Evolutionary conservation across 306 rosid genomes (phyloP), one percentile per base, ranked within the genome.

Genomic region (Chamaecrista fasciculata): DNA sequence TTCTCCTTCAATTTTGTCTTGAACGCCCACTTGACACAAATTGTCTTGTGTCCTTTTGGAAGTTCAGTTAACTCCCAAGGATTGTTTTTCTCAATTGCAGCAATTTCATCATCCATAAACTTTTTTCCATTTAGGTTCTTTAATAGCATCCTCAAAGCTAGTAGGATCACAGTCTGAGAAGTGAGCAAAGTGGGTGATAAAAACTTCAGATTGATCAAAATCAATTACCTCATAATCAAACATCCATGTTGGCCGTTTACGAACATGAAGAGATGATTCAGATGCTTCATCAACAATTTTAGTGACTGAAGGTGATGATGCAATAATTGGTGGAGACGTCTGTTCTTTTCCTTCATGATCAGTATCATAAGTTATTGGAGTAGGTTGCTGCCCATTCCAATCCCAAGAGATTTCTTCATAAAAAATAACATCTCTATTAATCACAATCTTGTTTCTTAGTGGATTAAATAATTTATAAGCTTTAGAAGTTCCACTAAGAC

Each of bases 381-480:
- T 33, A 3, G 36, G 36, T 8, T 33, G 4, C 36, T 33, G 36
- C 36, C 36, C 36, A 33, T 33, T 4, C 47, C 47, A 60, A 33
- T 25, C 2, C 29, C 5, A 60, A 2, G 10, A 7, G 6, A 11
- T 10, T 6, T 36, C 25, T 18, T 60, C 28, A 61, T 36, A 2
- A 36, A 61, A 36, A 0, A 61, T 8, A 11, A 61, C 66, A 33
- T 61, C 48, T 3, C 1, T n/a, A 0, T 6, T 37, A 4, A 11
- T 37, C 11, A 61, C 11, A 4, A 61, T 18, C 39, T 39, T 39
- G 31, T 18, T 39, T 3, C 31, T 61, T 28, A 10, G 19, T 10
- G 33, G 66, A 61, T 61, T 61, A 16, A 18, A 61, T 4, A 56
- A 36, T 28, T 56, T 56, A 26, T 56, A 28, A 14, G 62, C 62